Base-by-base conservation (phyloP, 768 basidiomycete genomes). In the Tricholoma saponaceum region DNA sequence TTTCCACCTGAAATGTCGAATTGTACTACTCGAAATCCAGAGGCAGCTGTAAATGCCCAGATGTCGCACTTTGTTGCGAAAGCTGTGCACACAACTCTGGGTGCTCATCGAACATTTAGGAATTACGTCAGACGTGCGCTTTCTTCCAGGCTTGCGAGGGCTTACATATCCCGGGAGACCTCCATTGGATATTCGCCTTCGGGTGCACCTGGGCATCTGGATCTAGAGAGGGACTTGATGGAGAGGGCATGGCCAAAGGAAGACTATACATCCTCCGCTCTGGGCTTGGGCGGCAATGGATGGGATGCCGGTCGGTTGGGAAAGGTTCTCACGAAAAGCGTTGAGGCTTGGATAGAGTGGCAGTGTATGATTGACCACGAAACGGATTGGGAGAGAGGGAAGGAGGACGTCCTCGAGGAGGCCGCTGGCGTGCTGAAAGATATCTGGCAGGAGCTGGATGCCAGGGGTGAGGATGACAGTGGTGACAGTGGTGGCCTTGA, bases 201-300 rank as follows among this genome's bases (percentile, higher is more conserved):
- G 1, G 87, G 86, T 12, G 81, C 79, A 1, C 83, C 85, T 0
- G 77, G 78, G 0, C 77, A 82, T 43, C 74, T 88, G 65, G 83
- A 83, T 54, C 68, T 90, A 8, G 85, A 84, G 56, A 74, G 74
- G 43, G 85, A 85, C 16, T 67, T 89, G 58, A 80, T 90, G 80
- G 87, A 89, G 62, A 79, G 81, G 2, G 88, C 87, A 0, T 90
- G 87, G 87, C 78, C 86, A 1, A 85, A 83, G 64, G 82, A 88
- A 43, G 87, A 89, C 22, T 69, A 70, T 49, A 59, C 67, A 4
- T 56, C 70, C 5, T 66, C 67, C 22, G 66, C 67, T 22, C 57
- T 67, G 8, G 70, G 72, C 1, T 62, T 66, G 3, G 68, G 69
- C 5, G 64, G 62, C 12, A 81, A 79, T 30, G 83, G 83, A 3